These are phyloP conservation scores for Xylaria longipes DNA, from an alignment of 495 filamentous ascomycete species.

Conservation along the genomic window DNA sequence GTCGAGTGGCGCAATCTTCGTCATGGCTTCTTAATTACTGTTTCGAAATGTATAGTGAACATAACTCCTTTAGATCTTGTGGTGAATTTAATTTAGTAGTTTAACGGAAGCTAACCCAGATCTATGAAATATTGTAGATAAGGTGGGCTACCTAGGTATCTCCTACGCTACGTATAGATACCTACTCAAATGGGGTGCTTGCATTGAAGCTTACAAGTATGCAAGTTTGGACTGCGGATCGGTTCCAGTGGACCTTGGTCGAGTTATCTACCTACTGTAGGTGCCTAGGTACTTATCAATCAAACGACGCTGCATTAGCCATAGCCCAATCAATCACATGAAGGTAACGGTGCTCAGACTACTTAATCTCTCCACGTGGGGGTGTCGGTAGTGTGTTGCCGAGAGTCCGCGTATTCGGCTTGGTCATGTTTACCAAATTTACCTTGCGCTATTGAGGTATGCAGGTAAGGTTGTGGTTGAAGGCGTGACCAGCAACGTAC, in stretches of 20 bases:
- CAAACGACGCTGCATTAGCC: not conserved
- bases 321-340: not conserved
- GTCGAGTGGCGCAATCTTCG: not conserved
- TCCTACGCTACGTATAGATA: too few species aligned
- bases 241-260: not conserved
- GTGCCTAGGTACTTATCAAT: too few species aligned
- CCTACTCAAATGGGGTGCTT: not conserved
- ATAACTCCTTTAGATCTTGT: not conserved
- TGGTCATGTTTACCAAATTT: not conserved
- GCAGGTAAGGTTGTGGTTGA: not conserved
- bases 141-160: not conserved
- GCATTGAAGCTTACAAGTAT: too few species aligned
- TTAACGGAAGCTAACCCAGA: not conserved
- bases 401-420: not conserved
- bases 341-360: not conserved
- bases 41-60: not conserved
- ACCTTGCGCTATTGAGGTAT: not conserved
- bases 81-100: not conserved
- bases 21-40: not conserved
- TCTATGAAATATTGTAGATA: too few species aligned
- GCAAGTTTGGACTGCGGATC: not conserved
- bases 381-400: not conserved
- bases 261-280: too few species aligned
- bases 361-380: constrained; percentile 5
- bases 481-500: not conserved